These are phyloP conservation scores for Fusarium lyarnte DNA, from an alignment of 2,329 filamentous ascomycete species.

Conservation along the genomic window DNA sequence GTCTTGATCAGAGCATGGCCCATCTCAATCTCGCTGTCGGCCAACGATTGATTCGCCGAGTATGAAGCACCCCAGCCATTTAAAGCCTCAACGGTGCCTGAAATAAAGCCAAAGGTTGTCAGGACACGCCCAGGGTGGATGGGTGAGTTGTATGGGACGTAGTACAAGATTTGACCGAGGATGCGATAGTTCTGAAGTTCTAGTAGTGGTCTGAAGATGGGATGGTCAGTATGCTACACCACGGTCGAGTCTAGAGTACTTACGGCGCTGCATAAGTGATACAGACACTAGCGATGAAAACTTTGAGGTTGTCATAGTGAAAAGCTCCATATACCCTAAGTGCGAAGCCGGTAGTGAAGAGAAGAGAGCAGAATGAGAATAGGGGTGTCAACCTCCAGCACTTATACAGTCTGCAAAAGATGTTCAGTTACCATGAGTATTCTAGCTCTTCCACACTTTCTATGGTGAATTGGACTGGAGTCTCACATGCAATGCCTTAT, in stretches of 20 bases:
- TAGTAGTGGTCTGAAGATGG: conserved; percentile 59
- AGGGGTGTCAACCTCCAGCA: conserved; percentile 65
- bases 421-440: neutral
- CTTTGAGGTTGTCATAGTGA: conserved; percentile 45
- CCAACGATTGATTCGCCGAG: conserved; percentile 56
- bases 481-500: conserved; percentile 59
- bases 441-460: too few relatives aligned
- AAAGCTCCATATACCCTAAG: conserved; percentile 49
- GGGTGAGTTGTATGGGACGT: conserved; percentile 65
- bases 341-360: conserved; percentile 67
- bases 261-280: conserved; percentile 50
- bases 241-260: neutral
- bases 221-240: neutral
- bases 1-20: conserved; percentile 60
- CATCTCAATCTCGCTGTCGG: conserved; percentile 49
- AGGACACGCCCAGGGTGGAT: conserved; percentile 57
- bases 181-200: conserved; percentile 71
- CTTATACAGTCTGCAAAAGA: conserved; percentile 58
- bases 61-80: conserved; percentile 59
- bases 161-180: conserved; percentile 66
- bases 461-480: neutral
- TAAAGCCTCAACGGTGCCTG: conserved; percentile 58
- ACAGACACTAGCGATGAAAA: conserved; percentile 49
- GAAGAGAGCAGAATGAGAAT: conserved; percentile 61
- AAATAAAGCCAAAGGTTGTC: conserved; percentile 58